Percentiles rank a stretch among this genome's conserved stretches.
Conservation (phyloP, 768 basidiomycete species). For the Daedaleopsis nitida region DNA sequence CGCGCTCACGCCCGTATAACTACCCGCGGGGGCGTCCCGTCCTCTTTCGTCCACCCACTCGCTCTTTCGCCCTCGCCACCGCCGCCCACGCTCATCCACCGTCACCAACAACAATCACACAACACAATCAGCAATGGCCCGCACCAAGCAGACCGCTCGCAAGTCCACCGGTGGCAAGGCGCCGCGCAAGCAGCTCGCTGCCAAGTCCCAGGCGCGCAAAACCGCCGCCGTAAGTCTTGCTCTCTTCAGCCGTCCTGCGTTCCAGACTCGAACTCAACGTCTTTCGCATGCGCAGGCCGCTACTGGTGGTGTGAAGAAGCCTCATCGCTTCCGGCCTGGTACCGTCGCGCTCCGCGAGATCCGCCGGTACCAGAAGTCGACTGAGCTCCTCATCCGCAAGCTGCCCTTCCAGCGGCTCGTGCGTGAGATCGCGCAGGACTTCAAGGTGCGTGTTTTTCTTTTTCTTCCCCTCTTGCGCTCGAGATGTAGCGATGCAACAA, state of each 20-base stretch:
- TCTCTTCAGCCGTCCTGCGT: background rate
- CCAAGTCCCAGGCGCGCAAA: constrained; percentile 64
- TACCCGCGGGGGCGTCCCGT: background rate
- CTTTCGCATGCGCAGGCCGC: constrained; percentile 29
- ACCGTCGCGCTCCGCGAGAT: constrained; percentile 42
- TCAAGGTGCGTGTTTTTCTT: constrained; percentile 45
- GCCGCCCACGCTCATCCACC: background rate
- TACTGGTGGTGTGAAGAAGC: constrained; percentile 71
- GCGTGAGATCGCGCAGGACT: constrained; percentile 66
- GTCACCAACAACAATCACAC: constrained; percentile 1
- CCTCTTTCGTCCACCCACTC: constrained; percentile 4
- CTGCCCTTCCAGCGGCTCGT: constrained; percentile 70
- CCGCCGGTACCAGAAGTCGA: constrained; percentile 43
- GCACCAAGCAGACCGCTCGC: constrained; percentile 77
- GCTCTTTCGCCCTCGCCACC: constrained; percentile 5
- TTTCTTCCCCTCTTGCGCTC: too few species aligned
- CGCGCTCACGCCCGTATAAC: constrained; percentile 27
- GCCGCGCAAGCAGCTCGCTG: constrained; percentile 72
- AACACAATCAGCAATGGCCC: constrained; percentile 53
- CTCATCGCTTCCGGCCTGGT: constrained; percentile 41
- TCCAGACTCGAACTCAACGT: background rate
- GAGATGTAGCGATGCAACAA: too few species aligned
- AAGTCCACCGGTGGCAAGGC: constrained; percentile 79
- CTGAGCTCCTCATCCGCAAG: constrained; percentile 45
- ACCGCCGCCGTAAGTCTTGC: constrained; percentile 44